Evolutionary conservation across 805 yeast genomes (phyloP).

Genomic region (Candida sithepensis): DNA sequence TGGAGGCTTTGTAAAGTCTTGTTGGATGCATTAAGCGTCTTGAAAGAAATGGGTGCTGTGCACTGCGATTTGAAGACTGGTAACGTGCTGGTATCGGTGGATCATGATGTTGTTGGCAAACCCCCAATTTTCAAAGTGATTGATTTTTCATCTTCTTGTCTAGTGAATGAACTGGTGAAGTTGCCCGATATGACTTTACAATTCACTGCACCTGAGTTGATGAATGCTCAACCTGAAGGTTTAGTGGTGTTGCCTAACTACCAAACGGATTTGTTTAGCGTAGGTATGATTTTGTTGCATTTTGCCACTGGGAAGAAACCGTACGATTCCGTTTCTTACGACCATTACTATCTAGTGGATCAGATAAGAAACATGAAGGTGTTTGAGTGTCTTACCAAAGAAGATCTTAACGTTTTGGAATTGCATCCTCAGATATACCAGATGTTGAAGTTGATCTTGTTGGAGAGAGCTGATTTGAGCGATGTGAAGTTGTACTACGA

Average conservation of each 20-base stretch:
- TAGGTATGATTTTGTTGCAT: slow-evolving; percentile 41
- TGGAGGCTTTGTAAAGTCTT: slow-evolving; percentile 30
- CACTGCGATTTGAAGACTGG: slow-evolving; percentile 49
- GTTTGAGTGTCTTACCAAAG: slow-evolving; percentile 29
- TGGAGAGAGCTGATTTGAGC: slow-evolving; percentile 27
- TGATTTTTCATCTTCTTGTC: slow-evolving; percentile 43
- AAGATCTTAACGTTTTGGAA: slow-evolving; percentile 22
- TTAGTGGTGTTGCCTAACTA: slow-evolving; percentile 24
- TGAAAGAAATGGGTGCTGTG: slow-evolving; percentile 30
- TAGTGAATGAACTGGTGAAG: slow-evolving; percentile 16
- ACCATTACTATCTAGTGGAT: slow-evolving; percentile 30
- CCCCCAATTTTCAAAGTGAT: slow-evolving; percentile 35
- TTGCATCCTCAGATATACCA: slow-evolving; percentile 14
- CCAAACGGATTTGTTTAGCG: slow-evolving; percentile 42
- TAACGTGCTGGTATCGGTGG: slow-evolving; percentile 34
- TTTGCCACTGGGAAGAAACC: slow-evolving; percentile 47
- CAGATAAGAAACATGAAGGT: slow-evolving; percentile 32
- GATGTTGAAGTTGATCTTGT: slow-evolving; percentile 28
- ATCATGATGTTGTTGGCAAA: slow-evolving; percentile 19
- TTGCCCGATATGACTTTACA: slow-evolving; percentile 36
- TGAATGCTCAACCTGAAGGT: slow-evolving; percentile 19
- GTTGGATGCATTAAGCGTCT: slow-evolving; percentile 22
- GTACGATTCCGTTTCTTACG: slow-evolving; percentile 30
- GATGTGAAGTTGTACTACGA: slow-evolving; percentile 4
- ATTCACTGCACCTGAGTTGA: slow-evolving; percentile 46